Base-by-base conservation (phyloP, 352 stramenopile species). In the Albugo candida region DNA sequence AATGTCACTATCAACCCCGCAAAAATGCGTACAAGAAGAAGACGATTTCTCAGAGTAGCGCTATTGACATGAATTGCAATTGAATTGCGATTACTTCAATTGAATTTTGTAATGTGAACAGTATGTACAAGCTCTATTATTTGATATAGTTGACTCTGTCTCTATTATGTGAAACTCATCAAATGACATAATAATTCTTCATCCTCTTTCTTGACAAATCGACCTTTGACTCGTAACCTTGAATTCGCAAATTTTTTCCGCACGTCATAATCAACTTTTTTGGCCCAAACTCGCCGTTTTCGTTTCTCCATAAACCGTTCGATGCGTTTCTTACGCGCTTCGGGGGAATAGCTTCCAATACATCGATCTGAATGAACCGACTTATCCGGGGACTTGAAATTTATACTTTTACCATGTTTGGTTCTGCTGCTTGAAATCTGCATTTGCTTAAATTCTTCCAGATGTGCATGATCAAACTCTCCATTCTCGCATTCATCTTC, bases 151-250 rank as follows among this genome's bases (percentile, higher is more conserved):
- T 31, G 8, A 31, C 3, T 31, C 24, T 48, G 8, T 19, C 3
- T 19, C 16, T 50, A n/a, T 41, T 78, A 89, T 52, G 68, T 89
- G 56, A 78, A 79, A 60, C 73, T 84, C 56, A 91, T 48, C 45
- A 84, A 57, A 49, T 83, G 63, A 48, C 82, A 84, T 39, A 95
- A 60, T 51, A 94, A 55, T 60, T 95, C 71, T 55, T 95, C 83
- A 61, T 99, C 94, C 59, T 99, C 93, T 56, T 98, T 98, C 67
- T 97, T 98, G 21, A 99, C 94, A 64, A 99, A 99, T 40, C 93
- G 81, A 41, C 95, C 89, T 61, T 98, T 98, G 11, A 98, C 93
- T 43, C 95, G 76, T 57, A 98, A 64, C 43, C 95, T 70, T 65
- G 86, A 97, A 70, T 99, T 95, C 40, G 95, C 95, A 76, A 99